These are phyloP conservation scores for Pestalotiopsis sp. DNA, from an alignment of 2,329 filamentous ascomycete species.

Conservation along the genomic window DNA sequence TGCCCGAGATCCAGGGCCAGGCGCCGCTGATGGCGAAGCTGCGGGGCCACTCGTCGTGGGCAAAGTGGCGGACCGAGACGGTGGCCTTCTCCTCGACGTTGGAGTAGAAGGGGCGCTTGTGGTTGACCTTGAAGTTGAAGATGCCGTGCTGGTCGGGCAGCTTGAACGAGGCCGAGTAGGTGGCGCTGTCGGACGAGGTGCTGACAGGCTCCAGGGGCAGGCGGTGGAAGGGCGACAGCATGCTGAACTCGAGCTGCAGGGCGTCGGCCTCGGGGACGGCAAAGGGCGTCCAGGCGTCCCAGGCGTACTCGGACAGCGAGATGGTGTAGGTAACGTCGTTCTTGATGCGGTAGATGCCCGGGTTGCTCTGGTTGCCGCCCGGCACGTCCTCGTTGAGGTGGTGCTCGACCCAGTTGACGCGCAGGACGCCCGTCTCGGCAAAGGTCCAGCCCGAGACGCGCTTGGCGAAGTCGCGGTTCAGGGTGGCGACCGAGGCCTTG, in stretches of 20 bases:
- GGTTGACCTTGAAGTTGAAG: slow-evolving; percentile 97
- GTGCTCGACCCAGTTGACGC: slow-evolving; percentile 83
- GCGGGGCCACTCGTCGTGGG: slow-evolving; percentile 94
- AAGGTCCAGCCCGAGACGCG: slow-evolving; percentile 94
- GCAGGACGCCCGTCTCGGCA: slow-evolving; percentile 87
- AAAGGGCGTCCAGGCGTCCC: slow-evolving; percentile 77
- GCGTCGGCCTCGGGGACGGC: slow-evolving; percentile 68
- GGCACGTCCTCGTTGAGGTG: slow-evolving; percentile 57
- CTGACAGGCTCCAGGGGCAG: slow-evolving; percentile 65
- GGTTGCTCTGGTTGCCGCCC: slow-evolving; percentile 61
- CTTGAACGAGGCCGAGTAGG: slow-evolving; percentile 76
- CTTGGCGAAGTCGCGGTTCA: slow-evolving; percentile 84
- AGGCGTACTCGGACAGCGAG: slow-evolving; percentile 82
- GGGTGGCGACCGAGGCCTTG: slow-evolving; percentile 60
- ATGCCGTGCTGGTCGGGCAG: slow-evolving; percentile 97
- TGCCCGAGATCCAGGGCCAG: slow-evolving; percentile 92
- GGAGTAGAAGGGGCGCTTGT: slow-evolving; percentile 91
- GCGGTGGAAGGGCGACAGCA: slow-evolving; percentile 97
- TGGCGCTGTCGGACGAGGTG: slow-evolving; percentile 67
- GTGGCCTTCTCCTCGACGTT: slow-evolving; percentile 92
- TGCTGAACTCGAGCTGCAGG: slow-evolving; percentile 95
- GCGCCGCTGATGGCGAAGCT: slow-evolving; percentile 88
- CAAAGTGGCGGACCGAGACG: slow-evolving; percentile 93
- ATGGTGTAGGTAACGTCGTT: slow-evolving; percentile 90
- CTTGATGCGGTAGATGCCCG: slow-evolving; percentile 91